Conservation (phyloP, 768 basidiomycete species). For the Russula olivacea region DNA sequence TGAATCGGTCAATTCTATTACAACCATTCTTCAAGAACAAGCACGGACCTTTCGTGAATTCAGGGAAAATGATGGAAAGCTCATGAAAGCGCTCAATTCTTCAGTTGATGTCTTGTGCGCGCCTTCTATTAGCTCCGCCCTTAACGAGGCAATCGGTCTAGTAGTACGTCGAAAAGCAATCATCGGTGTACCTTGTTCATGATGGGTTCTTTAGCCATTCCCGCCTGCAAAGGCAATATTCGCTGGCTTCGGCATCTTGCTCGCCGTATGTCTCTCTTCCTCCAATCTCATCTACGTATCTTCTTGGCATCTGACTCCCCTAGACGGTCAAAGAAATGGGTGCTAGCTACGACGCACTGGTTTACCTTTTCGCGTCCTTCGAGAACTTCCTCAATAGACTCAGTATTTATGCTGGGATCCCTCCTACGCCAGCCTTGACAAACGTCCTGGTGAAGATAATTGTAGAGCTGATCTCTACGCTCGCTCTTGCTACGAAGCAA, state of each 20-base stretch:
- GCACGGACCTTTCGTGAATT: not conserved
- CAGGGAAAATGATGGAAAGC: not conserved
- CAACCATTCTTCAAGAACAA: not conserved
- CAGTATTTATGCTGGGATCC: not conserved
- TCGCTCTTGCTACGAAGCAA: constrained; percentile 7
- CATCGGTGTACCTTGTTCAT: not conserved
- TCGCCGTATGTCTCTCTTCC: not conserved
- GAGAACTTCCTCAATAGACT: constrained; percentile 2
- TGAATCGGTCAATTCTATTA: not conserved
- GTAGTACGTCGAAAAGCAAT: not conserved
- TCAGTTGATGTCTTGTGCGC: not conserved
- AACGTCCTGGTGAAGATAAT: not conserved
- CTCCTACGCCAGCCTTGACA: not conserved
- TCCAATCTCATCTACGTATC: not conserved
- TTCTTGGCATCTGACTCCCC: not conserved
- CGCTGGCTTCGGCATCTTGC: not conserved
- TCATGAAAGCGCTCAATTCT: not conserved
- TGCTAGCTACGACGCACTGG: not conserved
- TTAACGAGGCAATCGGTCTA: not conserved
- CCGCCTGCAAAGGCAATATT: not conserved
- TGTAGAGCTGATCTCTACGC: not conserved
- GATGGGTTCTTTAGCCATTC: not conserved
- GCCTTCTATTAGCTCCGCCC: not conserved
- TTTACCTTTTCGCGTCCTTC: constrained; percentile 2
- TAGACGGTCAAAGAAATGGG: not conserved